Base-by-base conservation (phyloP, 441 rosid genomes). In the Flueggea neowawraea region DNA sequence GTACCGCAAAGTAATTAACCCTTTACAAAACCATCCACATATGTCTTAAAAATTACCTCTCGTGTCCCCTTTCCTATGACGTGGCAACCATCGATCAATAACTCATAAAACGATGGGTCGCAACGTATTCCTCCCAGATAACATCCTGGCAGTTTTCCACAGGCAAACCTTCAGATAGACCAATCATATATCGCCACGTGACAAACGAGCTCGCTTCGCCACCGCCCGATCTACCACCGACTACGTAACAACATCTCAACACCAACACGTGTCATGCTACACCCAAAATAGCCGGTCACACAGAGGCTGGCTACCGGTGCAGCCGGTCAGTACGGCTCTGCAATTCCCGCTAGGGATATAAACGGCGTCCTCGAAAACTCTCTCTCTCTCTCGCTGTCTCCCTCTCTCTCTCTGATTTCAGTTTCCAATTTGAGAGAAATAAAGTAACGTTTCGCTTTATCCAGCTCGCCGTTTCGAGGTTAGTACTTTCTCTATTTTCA, bases 261-360 rank as follows among this genome's bases (percentile, higher is more conserved):
- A 6, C 1, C 1, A 71, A 71, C 84, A 76, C 81, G 80, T 76
- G 85, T 75, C 31, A 0, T 0, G 0, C 0, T 5, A 4, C 3
- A 66, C 77, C 64, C 15, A 58, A 28, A 16, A 56, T 17, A 63
- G 71, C 70, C 80, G 61, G 75, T 77, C 48, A 33, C 22, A 16
- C 13, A 28, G 4, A 44, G 50, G 64, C 47, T 41, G 15, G 15
- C 54, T 41, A 69, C 79, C 43, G 53, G 58, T 65, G 76, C 78
- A 71, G 79, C 85, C 88, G 78, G 91, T 85, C 31, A 67, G 66
- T 64, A 71, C 63, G 16, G 51, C 68, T 43, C 76, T 70, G 55
- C 80, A 64, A 76, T 73, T 78, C 78, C 85, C 89, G 79, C 85
- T 81, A 69, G 80, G 64, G 75, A 82, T 83, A 83, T 22, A 68